Conservation (phyloP, 257 asterid genomes). For the Capsicum chinense region DNA sequence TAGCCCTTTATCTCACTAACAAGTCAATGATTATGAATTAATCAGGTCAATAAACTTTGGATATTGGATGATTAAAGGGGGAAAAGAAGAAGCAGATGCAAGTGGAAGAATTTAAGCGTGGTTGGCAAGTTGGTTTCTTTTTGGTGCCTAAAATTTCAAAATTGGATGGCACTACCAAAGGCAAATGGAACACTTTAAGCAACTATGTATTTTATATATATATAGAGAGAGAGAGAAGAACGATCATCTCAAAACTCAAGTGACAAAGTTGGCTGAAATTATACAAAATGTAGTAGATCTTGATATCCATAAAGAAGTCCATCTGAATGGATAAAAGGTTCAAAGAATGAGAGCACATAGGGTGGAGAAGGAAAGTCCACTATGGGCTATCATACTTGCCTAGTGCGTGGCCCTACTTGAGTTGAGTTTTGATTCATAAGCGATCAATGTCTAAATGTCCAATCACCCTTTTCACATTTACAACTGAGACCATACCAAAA, state of each 20-base stretch:
- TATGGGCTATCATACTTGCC: not conserved
- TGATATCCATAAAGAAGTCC: not conserved
- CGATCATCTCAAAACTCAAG: not conserved
- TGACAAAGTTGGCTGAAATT: not conserved
- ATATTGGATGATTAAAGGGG: not conserved
- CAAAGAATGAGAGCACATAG: not conserved
- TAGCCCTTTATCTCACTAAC: not conserved
- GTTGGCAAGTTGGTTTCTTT: not conserved
- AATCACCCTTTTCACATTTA: not conserved
- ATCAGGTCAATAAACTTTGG: not conserved
- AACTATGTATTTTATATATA: not conserved
- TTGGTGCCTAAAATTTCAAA: not conserved
- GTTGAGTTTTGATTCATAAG: not conserved
- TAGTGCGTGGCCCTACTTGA: not conserved
- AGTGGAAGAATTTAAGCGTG: not conserved
- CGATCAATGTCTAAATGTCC: not conserved
- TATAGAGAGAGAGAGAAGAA: not conserved
- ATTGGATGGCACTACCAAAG: not conserved
- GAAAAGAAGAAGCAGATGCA: not conserved
- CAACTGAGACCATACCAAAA: not conserved
- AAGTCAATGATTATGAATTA: not conserved
- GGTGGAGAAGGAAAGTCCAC: not conserved
- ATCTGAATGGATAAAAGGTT: not conserved
- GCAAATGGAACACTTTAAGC: not conserved
- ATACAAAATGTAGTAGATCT: conserved; percentile 21